Percentiles rank a stretch among this genome's conserved stretches.
Conservation (phyloP, 2,329 filamentous ascomycete species). For the Coniosporium uncinatum region DNA sequence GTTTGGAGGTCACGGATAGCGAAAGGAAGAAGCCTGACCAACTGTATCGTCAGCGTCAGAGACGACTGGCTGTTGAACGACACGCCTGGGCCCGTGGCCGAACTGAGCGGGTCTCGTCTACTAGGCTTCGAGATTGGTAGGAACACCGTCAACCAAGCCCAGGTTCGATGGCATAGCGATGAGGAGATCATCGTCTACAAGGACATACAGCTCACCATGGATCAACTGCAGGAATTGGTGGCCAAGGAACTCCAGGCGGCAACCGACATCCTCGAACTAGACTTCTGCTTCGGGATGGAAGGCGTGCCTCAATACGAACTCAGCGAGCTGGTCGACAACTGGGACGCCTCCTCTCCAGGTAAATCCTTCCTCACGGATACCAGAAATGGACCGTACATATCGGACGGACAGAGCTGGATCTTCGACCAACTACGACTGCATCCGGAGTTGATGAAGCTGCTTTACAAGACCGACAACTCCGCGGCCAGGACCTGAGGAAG, state of each 20-base stretch:
- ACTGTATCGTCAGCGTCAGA: not conserved
- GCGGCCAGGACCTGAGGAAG: no score
- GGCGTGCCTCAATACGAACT: not conserved
- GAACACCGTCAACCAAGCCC: not conserved
- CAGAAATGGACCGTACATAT: not conserved
- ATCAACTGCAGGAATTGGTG: not conserved
- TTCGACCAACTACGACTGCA: not conserved
- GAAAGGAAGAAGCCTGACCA: not conserved
- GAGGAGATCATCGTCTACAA: conserved; percentile 1
- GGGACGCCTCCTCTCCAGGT: not conserved
- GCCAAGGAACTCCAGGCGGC: not conserved
- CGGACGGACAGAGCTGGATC: not conserved
- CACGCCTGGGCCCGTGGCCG: not conserved
- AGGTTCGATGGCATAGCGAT: not conserved
- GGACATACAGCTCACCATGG: not conserved
- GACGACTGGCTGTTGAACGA: not conserved
- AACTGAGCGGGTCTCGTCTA: not conserved
- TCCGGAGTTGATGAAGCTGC: not conserved
- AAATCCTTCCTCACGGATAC: not conserved
- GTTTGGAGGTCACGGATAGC: not conserved
- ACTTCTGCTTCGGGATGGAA: conserved; percentile 1
- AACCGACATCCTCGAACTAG: not conserved
- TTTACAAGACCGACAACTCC: not conserved
- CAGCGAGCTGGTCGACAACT: not conserved
- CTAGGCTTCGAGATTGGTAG: not conserved